phyloP scores from a whole-genome alignment of 2,329 filamentous ascomycete species.

The Rhytidhysteron rufulum region DNA sequence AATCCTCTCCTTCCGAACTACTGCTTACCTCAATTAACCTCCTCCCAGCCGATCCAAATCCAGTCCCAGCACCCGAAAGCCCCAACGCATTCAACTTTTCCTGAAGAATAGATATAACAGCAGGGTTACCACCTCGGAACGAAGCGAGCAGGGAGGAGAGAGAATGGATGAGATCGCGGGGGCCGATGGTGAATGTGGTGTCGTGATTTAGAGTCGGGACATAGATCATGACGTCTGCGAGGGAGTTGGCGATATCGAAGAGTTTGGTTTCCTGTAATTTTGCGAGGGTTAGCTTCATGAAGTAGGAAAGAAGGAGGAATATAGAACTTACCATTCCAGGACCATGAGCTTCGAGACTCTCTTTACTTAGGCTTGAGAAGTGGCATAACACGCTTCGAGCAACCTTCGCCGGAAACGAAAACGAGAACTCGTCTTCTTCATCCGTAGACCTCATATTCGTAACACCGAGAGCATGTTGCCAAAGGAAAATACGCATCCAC shows the following conservation, averaged over 20 bases:
- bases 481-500: constrained; percentile 35
- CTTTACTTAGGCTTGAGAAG: constrained; percentile 24
- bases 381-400: constrained; percentile 29
- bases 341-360: constrained; percentile 32
- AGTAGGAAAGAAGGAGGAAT: background rate
- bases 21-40: constrained; percentile 25
- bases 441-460: constrained; percentile 26
- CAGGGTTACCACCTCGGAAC: constrained; percentile 31
- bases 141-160: constrained; percentile 24
- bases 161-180: constrained; percentile 30
- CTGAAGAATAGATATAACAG: constrained; percentile 30
- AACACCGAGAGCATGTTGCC: constrained; percentile 33
- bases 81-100: constrained; percentile 27
- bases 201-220: constrained; percentile 30
- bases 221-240: constrained; percentile 35
- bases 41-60: constrained; percentile 26
- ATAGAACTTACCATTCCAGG: constrained; percentile 29
- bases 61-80: too few relatives aligned
- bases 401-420: constrained; percentile 31
- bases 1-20: background rate
- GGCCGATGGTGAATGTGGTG: constrained; percentile 25
- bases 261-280: constrained; percentile 28
- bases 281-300: background rate
- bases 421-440: constrained; percentile 31
- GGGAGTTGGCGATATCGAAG: constrained; percentile 32